Evolutionary conservation across 2,329 filamentous ascomycete species (phyloP), one percentile per base, ranked within the genome.

Genomic region (Uncinocarpus reesii): DNA sequence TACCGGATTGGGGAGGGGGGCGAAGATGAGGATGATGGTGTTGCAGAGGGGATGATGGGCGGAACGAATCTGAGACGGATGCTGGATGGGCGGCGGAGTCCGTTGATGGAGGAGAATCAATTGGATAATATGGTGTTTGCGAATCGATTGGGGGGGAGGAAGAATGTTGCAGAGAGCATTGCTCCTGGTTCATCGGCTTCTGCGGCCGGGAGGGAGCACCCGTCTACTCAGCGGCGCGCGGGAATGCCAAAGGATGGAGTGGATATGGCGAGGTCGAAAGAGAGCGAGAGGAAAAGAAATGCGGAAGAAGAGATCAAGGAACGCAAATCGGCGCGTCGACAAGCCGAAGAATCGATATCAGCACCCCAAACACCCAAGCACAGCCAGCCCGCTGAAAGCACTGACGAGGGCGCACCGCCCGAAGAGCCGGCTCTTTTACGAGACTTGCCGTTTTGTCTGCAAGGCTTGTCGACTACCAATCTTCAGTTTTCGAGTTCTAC

Each of bases 361-460:
- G 40, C 35, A 7, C 41, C 49, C 10, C 45, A 42, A 23, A 29
- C 40, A 43, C 48, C 60, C 60, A 41, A 51, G 52, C 40, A 45
- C 20, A 32, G 44, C 13, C 48, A 50, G 20, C 41, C 51, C 8
- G 21, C 40, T 18, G 45, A 41, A n/a, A 16, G 32, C 38, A 32
- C 23, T 11, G 52, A 53, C 20, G 44, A 53, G 18, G 36, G 31
- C 7, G 18, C 37, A n/a, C 53, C 50, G 13, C 44, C 43, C 16
- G 69, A 79, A 1, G 84, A 89, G 61, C 74, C 77, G 21, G 73
- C 75, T 13, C 73, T 89, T 10, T 68, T 89, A 18, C 77, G 84
- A 56, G 90, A 96, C 61, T 72, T 96, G 2, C 89, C 92, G 0
- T 96, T 92, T 61, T 95, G 89, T 0, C 72, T 96, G 0, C 92